These are phyloP conservation scores for Cryptosporidium tyzzeri DNA, from an alignment of 169 alveolate genomes.

Conservation along the genomic window DNA sequence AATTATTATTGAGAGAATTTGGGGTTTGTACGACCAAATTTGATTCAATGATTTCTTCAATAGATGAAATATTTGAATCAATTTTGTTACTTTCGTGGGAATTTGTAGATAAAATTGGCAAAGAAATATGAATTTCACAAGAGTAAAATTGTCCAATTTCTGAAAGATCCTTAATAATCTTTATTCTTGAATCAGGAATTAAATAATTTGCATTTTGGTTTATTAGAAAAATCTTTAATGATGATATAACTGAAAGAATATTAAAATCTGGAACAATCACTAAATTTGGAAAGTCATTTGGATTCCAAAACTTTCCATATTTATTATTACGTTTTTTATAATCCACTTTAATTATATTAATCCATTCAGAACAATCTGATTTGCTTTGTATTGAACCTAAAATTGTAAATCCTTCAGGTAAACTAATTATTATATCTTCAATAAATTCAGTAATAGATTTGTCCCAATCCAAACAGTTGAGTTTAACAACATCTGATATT, in stretches of 20 bases:
- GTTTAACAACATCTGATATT: slow-evolving; percentile 52
- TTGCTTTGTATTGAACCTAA: slow-evolving; percentile 35
- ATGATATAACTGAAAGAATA: slow-evolving; percentile 2
- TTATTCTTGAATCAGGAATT: slow-evolving; percentile 35
- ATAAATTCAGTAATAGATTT: slow-evolving; percentile 37
- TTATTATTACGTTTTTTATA: slow-evolving; percentile 12
- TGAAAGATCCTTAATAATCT: slow-evolving; percentile 5
- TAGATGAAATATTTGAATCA: neutral
- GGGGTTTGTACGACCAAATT: slow-evolving; percentile 12
- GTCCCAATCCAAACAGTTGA: slow-evolving; percentile 25
- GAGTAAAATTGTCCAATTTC: slow-evolving; percentile 35
- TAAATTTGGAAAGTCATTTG: slow-evolving; percentile 3
- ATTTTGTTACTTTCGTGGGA: neutral
- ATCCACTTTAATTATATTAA: neutral
- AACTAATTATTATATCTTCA: slow-evolving; percentile 30
- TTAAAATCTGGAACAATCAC: slow-evolving; percentile 28
- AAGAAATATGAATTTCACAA: slow-evolving; percentile 42
- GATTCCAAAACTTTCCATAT: slow-evolving; percentile 17
- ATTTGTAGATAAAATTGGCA: slow-evolving; percentile 10
- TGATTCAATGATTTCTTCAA: slow-evolving; percentile 33
- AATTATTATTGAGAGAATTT: neutral
- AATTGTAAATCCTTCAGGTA: slow-evolving; percentile 54
- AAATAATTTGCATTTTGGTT: slow-evolving; percentile 17
- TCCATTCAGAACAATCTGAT: slow-evolving; percentile 30
- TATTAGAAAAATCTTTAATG: slow-evolving; percentile 25